Percentiles rank a stretch among this genome's conserved stretches.
These are phyloP conservation scores for Colletotrichum salicis DNA, from an alignment of 2,329 filamentous ascomycete genomes.

Conservation along the genomic window DNA sequence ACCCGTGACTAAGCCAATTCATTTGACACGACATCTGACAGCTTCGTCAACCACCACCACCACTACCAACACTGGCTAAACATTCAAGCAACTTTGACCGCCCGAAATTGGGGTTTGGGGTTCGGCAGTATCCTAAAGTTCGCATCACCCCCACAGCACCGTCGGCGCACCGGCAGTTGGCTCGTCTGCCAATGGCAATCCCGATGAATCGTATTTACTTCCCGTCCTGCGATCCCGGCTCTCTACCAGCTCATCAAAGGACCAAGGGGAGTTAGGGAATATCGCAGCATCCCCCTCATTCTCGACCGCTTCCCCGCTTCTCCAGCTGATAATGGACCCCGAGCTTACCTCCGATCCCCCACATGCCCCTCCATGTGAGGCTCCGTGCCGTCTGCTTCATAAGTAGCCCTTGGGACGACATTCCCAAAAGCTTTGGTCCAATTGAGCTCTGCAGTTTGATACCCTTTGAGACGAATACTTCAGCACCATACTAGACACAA, in stretches of 20 bases:
- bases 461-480: background rate
- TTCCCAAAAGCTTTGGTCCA: background rate
- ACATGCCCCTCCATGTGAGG: conserved; percentile 27
- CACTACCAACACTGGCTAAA: background rate
- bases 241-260: conserved; percentile 8
- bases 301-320: conserved; percentile 31
- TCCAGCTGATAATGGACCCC: conserved; percentile 27
- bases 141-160: conserved; percentile 26
- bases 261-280: conserved; percentile 16
- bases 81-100: conserved; percentile 7
- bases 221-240: conserved; percentile 26
- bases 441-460: background rate
- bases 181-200: conserved; percentile 8
- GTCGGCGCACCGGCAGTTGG: conserved; percentile 22
- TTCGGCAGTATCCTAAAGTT: conserved; percentile 20
- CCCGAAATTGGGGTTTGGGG: conserved; percentile 23
- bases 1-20: background rate
- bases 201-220: conserved; percentile 5
- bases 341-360: conserved; percentile 27
- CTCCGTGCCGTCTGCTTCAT: conserved; percentile 26
- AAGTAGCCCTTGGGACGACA: conserved; percentile 2
- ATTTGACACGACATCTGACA: background rate
- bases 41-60: background rate
- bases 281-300: conserved; percentile 27
- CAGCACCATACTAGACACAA: conserved; percentile 31